Percentiles rank a stretch among this genome's conserved stretches.
Conservation (phyloP, 2,329 filamentous ascomycete species). For the Ophiocordyceps australis region DNA sequence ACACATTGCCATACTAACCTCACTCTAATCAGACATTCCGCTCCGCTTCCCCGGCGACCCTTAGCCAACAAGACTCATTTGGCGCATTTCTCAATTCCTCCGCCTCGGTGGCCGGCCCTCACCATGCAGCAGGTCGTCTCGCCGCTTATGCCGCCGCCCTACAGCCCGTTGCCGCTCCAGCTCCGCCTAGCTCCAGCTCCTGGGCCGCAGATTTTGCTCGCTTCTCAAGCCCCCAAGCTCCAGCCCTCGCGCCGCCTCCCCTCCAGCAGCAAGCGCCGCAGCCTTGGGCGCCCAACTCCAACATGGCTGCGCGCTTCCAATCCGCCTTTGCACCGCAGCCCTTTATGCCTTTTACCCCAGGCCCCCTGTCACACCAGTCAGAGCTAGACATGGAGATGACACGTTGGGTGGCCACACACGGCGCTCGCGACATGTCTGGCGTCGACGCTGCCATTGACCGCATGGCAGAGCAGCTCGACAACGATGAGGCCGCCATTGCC, state of each 20-base stretch:
- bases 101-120: constrained; percentile 6
- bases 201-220: constrained; percentile 20
- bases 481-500: constrained; percentile 12
- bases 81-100: too few relatives aligned
- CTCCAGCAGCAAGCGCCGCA: constrained; percentile 2
- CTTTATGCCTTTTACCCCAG: constrained; percentile 8
- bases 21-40: constrained; percentile 20
- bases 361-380: constrained; percentile 8
- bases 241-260: constrained; percentile 3
- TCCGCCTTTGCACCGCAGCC: too few relatives aligned
- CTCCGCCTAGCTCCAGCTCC: constrained; percentile 8
- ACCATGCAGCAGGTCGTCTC: constrained; percentile 15
- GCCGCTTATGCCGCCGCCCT: constrained; percentile 14
- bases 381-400: constrained; percentile 23
- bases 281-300: constrained; percentile 8
- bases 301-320: background rate
- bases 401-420: constrained; percentile 19
- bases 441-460: constrained; percentile 24
- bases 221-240: constrained; percentile 9
- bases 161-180: constrained; percentile 6
- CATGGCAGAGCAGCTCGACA: constrained; percentile 20
- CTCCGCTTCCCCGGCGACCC: constrained; percentile 8
- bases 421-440: constrained; percentile 14
- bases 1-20: too few relatives aligned
- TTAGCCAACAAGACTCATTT: constrained; percentile 12